These are phyloP conservation scores for Colletotrichum sp. DNA, from an alignment of 2,329 filamentous ascomycete genomes.

Conservation along the genomic window DNA sequence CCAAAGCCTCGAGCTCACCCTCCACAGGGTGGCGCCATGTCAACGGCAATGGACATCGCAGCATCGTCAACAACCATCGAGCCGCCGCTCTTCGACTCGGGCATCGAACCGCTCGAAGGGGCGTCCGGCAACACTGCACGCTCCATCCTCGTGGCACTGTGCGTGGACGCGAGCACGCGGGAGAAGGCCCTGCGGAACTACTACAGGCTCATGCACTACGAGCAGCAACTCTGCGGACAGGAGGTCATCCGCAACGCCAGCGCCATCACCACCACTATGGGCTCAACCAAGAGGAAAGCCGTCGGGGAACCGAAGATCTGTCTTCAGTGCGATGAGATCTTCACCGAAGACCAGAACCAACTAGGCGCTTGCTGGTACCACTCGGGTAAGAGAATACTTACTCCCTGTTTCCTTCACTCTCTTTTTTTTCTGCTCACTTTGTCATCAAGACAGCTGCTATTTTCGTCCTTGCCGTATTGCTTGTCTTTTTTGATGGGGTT, in stretches of 20 bases:
- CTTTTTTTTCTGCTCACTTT: background rate
- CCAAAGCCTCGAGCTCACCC: background rate
- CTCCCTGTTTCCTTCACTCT: background rate
- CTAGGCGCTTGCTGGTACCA: conserved; percentile 20
- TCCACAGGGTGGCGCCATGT: background rate
- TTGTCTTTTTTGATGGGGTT: background rate
- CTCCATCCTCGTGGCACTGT: conserved; percentile 22
- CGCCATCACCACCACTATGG: background rate
- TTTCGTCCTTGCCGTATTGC: background rate
- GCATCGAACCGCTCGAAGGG: conserved; percentile 18
- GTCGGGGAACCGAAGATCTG: conserved; percentile 19
- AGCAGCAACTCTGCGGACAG: background rate
- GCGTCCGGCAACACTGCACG: conserved; percentile 12
- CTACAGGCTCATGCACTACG: conserved; percentile 16
- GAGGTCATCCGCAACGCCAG: background rate
- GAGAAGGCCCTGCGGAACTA: conserved; percentile 17
- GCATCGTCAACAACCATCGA: background rate
- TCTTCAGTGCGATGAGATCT: conserved; percentile 22
- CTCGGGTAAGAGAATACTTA: conserved; percentile 6
- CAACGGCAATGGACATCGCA: conserved; percentile 1
- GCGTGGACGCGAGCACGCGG: conserved; percentile 12
- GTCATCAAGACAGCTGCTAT: background rate
- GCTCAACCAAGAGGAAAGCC: conserved; percentile 9
- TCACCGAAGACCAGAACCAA: conserved; percentile 19
- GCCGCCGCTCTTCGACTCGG: background rate